Evolutionary conservation across 2,329 filamentous ascomycete genomes (phyloP), one percentile per base, ranked within the genome.

Genomic region (Alternaria sp.): DNA sequence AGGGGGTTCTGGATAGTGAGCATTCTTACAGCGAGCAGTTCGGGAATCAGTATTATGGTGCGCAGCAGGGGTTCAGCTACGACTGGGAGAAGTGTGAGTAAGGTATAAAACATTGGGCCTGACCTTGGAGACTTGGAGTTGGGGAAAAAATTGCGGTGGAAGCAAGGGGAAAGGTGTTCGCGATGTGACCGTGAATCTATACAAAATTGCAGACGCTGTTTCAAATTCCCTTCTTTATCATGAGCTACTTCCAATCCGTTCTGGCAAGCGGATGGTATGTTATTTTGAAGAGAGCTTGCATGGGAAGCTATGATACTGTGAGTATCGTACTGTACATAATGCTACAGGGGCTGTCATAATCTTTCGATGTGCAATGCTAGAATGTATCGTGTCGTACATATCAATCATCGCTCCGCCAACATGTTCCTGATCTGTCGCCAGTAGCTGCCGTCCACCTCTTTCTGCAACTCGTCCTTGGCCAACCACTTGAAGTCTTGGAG

Each of bases 401-500:
- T 36, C 42, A 41, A 46, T 51, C 84, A 97, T 81, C 91, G 85
- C 69, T 92, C 88, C 23, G 88, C 85, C 80, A 98, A 84, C 89
- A 97, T 95, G 76, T 94, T 91, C 80, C 86, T 87, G 63, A 97
- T 85, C 56, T 85, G 84, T 62, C 81, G 84, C 82, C 87, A 97
- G 80, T 97, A 97, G 56, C 85, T 82, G 4, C 79, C 77, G 28
- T 84, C 79, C 42, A 97, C 84, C 63, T 84, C 82, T 68, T 87
- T 81, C 77, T 89, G 77, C 55, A 98, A 84, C 84, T 99, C 95
- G 62, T 97, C 92, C 78, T 90, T 93, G 24, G 91, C 90, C 72
- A 98, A 79, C 95, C 95, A 99, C 80, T 91, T 88, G 81, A 95
- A 99, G 76, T 97, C 92, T 53, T 84, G 83, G 53, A 95, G 82